Percentiles rank a stretch among this genome's conserved stretches.
phyloP scores from a whole-genome alignment of 2,329 filamentous ascomycete genomes.

The Colletotrichum endophyticum region DNA sequence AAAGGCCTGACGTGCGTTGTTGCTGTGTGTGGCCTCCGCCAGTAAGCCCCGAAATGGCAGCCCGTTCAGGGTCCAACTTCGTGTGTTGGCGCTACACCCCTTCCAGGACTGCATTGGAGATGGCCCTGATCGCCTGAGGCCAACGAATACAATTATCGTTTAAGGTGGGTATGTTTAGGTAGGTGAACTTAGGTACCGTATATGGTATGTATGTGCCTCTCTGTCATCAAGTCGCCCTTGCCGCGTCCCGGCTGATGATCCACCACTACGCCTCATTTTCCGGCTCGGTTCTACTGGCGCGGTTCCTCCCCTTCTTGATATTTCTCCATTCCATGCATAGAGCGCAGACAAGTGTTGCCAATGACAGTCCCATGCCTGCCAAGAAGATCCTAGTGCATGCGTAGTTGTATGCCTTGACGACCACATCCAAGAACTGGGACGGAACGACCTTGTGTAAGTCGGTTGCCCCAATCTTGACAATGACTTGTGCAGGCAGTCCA shows the following conservation, averaged over 20 bases:
- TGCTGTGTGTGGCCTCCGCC: no score
- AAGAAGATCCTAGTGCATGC: slow-evolving; percentile 69
- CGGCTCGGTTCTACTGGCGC: background rate
- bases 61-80: background rate
- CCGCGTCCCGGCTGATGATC: background rate
- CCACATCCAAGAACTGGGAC: slow-evolving; percentile 50
- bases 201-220: background rate
- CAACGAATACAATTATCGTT: background rate
- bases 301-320: slow-evolving; percentile 57
- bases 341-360: slow-evolving; percentile 61
- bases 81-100: background rate
- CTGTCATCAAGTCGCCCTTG: no score
- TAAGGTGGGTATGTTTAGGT: background rate
- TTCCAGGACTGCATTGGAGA: background rate
- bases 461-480: slow-evolving; percentile 61
- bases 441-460: slow-evolving; percentile 61
- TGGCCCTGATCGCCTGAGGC: background rate
- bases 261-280: background rate
- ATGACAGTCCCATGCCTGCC: slow-evolving; percentile 60
- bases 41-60: background rate
- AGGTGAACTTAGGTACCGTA: background rate
- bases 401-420: slow-evolving; percentile 69
- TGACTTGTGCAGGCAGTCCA: slow-evolving; percentile 43
- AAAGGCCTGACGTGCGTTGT: background rate
- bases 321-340: slow-evolving; percentile 69